Conservation (phyloP, 1,284 basidiomycete genomes). For the Ceratobasidium sp. region DNA sequence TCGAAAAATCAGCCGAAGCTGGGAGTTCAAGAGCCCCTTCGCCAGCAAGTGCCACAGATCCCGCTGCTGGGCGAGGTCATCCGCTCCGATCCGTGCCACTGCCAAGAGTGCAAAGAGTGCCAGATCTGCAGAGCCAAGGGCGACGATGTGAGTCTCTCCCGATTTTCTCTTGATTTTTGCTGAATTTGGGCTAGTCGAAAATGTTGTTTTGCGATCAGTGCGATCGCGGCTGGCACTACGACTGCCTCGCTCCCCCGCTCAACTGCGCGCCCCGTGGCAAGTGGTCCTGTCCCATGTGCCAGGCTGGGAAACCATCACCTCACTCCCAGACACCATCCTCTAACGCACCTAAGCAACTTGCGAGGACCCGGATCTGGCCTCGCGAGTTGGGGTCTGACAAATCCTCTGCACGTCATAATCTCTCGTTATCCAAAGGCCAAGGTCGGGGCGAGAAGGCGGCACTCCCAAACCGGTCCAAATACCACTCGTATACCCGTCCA, state of each 20-base stretch:
- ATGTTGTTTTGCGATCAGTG: conserved; percentile 94
- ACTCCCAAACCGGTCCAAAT: too few species aligned
- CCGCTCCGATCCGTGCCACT: conserved; percentile 81
- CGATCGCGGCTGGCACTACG: conserved; percentile 94
- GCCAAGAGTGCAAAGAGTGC: conserved; percentile 92
- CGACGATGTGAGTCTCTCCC: conserved; percentile 81
- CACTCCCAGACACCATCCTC: background rate
- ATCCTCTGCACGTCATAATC: too few species aligned
- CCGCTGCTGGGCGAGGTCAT: conserved; percentile 51
- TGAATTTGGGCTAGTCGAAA: conserved; percentile 60
- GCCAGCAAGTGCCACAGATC: conserved; percentile 30
- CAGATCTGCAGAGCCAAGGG: conserved; percentile 85
- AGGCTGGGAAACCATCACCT: conserved; percentile 48
- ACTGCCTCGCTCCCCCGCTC: conserved; percentile 80
- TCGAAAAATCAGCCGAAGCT: conserved; percentile 27
- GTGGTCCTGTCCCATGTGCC: conserved; percentile 74
- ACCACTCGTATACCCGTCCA: too few species aligned
- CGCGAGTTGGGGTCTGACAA: too few species aligned
- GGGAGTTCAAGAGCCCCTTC: conserved; percentile 30
- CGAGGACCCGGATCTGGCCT: too few species aligned
- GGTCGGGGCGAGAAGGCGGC: too few species aligned
- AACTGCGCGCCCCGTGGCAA: conserved; percentile 71
- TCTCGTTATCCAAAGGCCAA: too few species aligned
- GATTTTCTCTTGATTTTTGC: conserved; percentile 40
- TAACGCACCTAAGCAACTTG: conserved; percentile 32